Conservation (phyloP, 306 rosid genomes). For the Clitoria ternatea region DNA sequence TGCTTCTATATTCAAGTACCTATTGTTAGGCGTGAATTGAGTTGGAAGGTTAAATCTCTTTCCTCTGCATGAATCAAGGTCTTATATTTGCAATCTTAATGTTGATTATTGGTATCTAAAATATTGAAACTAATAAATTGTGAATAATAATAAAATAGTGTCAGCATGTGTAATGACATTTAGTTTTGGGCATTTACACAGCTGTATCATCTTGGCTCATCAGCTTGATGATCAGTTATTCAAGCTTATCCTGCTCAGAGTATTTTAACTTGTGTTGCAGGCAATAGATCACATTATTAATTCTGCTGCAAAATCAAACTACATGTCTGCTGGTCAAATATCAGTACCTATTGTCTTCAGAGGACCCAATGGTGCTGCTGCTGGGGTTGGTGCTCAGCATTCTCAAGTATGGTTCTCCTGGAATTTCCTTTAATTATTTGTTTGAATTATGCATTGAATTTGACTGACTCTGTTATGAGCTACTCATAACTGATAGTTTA, state of each 20-base stretch:
- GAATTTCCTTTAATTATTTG: background rate
- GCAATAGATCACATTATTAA: slow-evolving; percentile 99
- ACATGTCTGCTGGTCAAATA: slow-evolving; percentile 97
- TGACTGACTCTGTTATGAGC: slow-evolving; percentile 2
- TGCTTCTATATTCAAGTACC: background rate
- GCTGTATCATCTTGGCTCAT: background rate
- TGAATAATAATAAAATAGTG: background rate
- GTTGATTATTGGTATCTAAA: background rate
- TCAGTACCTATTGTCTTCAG: slow-evolving; percentile 93
- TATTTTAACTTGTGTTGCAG: slow-evolving; percentile 39
- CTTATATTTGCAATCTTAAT: background rate
- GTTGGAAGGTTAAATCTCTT: background rate
- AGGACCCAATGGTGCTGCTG: slow-evolving; percentile 99
- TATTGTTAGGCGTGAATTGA: background rate
- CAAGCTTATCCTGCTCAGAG: background rate
- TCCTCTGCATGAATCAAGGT: background rate
- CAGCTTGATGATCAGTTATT: background rate
- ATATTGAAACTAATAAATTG: background rate
- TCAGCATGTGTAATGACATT: background rate
- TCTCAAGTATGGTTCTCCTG: slow-evolving; percentile 66
- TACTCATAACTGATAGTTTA: background rate
- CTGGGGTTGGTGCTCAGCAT: slow-evolving; percentile 99
- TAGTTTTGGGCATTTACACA: background rate
- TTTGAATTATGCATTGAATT: background rate
- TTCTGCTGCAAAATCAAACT: slow-evolving; percentile 96